Evolutionary conservation across 2,329 filamentous ascomycete species (phyloP), one percentile per base, ranked within the genome.

Genomic region (Xylariomycetidae sp.): DNA sequence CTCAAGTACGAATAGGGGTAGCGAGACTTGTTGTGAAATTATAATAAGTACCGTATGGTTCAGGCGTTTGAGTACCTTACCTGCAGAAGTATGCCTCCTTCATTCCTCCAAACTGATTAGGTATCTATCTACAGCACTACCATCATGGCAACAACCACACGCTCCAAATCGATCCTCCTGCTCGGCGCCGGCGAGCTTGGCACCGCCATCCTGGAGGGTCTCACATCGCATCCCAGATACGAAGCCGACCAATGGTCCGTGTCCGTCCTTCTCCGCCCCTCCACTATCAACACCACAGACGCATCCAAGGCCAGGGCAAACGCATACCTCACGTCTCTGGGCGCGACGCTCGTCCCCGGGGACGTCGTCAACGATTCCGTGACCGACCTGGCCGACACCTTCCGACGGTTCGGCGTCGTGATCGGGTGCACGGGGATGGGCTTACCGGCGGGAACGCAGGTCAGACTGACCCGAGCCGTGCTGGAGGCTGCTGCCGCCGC

Each of bases 171-270:
- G 10, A 49, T 82, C 36, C 74, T 84, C 31, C 63, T 85, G 31
- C 59, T 85, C 37, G 80, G 81, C 33, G 74, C 75, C n/a, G 80
- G 80, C 37, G 80, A 85, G 59, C 70, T 85, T 11, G 81, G 80
- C 30, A 58, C 63, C 4, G 64, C 72, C 12, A 62, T 84, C 37
- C 59, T 83, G 12, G 53, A 64, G 19, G 61, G 67, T 9, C 64
- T 85, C 6, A 51, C 61, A 11, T 30, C 44, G 0, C 72, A 80
- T 42, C 64, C 70, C 1, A 48, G 58, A 23, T 59, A 58, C 15
- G 18, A 46, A n/a, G 36, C 41, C 14, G 56, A 52, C 6, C 53
- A 12, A 54, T 51, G 20, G 5, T 56, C 53, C n/a, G 51, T 81
- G 13, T 64, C 70, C 0, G 61, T 83, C 19, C 63, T 79, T 16